phyloP scores from a whole-genome alignment of 2,329 filamentous ascomycete species.

The Diaporthe sp. region DNA sequence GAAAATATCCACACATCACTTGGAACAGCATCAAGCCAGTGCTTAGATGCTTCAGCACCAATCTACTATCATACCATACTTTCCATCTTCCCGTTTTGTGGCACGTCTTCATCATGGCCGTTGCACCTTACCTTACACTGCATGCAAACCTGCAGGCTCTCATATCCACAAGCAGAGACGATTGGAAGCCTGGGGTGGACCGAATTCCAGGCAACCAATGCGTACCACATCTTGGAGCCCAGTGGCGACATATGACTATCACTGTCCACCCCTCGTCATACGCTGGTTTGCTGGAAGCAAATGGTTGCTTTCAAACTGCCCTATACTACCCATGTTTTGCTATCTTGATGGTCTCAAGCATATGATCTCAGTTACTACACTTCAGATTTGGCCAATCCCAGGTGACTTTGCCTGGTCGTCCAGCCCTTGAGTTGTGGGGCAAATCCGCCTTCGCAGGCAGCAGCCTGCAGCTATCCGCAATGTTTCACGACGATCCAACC shows the following conservation, averaged over 20 bases:
- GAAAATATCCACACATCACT: too few relatives aligned
- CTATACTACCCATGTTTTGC: not conserved
- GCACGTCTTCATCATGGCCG: not conserved
- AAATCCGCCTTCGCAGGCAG: not conserved
- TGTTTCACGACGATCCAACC: conserved; percentile 3
- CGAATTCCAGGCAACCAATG: not conserved
- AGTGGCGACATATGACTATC: not conserved
- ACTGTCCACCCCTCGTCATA: too few relatives aligned
- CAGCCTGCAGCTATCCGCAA: not conserved
- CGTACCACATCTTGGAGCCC: not conserved
- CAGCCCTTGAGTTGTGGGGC: not conserved
- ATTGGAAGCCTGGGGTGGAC: not conserved
- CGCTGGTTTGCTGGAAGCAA: not conserved
- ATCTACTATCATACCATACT: not conserved
- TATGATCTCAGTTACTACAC: not conserved
- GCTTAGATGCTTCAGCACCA: not conserved
- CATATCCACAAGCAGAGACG: not conserved
- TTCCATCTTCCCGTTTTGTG: not conserved
- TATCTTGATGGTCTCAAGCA: not conserved
- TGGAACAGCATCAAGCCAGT: not conserved
- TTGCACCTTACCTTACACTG: not conserved
- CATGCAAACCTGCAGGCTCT: not conserved
- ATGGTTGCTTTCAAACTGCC: not conserved
- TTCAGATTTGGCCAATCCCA: not conserved
- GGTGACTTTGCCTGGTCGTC: not conserved